These are phyloP conservation scores for Fusarium sp. DNA, from an alignment of 2,329 filamentous ascomycete species.

Conservation along the genomic window DNA sequence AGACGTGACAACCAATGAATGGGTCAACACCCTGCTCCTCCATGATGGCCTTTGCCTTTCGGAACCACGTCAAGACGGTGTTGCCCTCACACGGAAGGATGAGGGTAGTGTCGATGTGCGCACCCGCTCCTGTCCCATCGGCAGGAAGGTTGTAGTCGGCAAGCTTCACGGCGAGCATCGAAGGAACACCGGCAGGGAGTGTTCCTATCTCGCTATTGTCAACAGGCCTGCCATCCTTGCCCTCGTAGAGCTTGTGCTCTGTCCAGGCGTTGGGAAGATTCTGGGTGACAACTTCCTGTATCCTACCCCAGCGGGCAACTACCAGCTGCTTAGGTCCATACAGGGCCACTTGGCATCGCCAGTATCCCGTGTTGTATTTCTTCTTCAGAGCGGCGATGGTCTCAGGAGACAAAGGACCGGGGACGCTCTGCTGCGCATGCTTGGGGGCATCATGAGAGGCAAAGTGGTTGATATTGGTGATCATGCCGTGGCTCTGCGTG, in stretches of 20 bases:
- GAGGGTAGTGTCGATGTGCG: neutral
- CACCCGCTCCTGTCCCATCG: neutral
- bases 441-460: slow-evolving; percentile 7
- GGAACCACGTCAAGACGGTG: neutral
- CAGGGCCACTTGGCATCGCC: neutral
- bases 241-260: neutral
- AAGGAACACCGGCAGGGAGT: neutral
- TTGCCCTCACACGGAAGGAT: slow-evolving; percentile 1
- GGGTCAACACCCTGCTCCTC: slow-evolving; percentile 11
- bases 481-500: neutral
- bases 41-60: slow-evolving; percentile 3
- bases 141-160: neutral
- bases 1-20: slow-evolving; percentile 14
- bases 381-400: neutral
- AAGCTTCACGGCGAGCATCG: neutral
- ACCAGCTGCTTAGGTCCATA: slow-evolving; percentile 3
- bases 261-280: neutral
- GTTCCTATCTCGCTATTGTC: neutral
- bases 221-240: neutral
- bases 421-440: slow-evolving; percentile 1
- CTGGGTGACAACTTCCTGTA: neutral
- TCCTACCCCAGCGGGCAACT: neutral
- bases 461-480: slow-evolving; percentile 10
- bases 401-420: neutral
- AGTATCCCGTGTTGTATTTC: neutral